phyloP scores from a whole-genome alignment of 768 basidiomycete genomes.

The Pseudohyphozyma bogoriensis region DNA sequence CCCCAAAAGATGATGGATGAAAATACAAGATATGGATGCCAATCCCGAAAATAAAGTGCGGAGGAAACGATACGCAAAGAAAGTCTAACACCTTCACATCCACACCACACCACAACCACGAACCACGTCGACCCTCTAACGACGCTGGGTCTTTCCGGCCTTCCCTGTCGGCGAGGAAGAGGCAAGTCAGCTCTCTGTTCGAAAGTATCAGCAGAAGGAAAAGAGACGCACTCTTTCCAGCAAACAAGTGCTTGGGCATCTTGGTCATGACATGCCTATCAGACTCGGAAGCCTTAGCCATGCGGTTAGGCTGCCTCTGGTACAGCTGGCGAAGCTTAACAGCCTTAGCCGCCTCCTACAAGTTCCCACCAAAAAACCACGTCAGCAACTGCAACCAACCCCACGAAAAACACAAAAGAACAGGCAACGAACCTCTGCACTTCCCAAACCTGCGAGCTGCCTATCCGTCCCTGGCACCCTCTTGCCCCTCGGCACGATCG shows the following conservation, averaged over 20 bases:
- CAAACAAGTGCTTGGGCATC: constrained; percentile 76
- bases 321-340: constrained; percentile 72
- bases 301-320: constrained; percentile 74
- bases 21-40: too few species aligned
- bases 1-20: too few species aligned
- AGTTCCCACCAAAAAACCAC: constrained; percentile 14
- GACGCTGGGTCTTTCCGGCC: constrained; percentile 65
- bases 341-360: constrained; percentile 68
- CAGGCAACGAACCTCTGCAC: constrained; percentile 9
- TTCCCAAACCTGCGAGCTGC: constrained; percentile 12
- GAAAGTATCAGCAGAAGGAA: neutral
- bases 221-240: constrained; percentile 57
- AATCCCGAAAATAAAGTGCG: too few species aligned
- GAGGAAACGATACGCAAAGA: too few species aligned
- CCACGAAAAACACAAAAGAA: neutral
- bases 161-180: constrained; percentile 32
- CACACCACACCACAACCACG: neutral
- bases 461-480: constrained; percentile 25
- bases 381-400: neutral
- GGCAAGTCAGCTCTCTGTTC: neutral
- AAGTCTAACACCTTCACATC: neutral
- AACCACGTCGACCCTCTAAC: constrained; percentile 14
- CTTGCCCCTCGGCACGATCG: constrained; percentile 29
- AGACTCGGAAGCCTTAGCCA: constrained; percentile 81
- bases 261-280: constrained; percentile 49